Evolutionary conservation across 768 basidiomycete species (phyloP).

Genomic region (Hypholoma fasciculare): DNA sequence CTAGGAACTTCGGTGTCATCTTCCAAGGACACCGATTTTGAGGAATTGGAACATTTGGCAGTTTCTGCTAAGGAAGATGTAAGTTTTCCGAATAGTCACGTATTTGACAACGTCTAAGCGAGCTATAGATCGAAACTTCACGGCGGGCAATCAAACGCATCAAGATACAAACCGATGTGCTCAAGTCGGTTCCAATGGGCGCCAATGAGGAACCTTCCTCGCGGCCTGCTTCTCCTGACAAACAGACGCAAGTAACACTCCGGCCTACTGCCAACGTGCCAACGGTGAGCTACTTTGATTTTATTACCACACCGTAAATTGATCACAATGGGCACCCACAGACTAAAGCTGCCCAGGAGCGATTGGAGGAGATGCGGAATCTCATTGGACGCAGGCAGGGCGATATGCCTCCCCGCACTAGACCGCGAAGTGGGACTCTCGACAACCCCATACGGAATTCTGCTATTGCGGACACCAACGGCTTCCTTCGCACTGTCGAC

Average conservation of each 20-base stretch:
- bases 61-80: conserved; percentile 70
- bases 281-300: conserved; percentile 34
- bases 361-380: conserved; percentile 82
- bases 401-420: conserved; percentile 50
- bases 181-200: conserved; percentile 24
- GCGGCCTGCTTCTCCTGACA: conserved; percentile 59
- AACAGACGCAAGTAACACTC: conserved; percentile 39
- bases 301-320: background rate
- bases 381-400: conserved; percentile 63
- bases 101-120: conserved; percentile 3
- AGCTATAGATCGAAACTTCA: conserved; percentile 66
- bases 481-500: conserved; percentile 47
- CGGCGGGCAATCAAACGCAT: conserved; percentile 74
- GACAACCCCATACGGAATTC: conserved; percentile 29
- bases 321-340: conserved; percentile 22
- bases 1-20: conserved; percentile 24
- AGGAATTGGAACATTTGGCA: conserved; percentile 47
- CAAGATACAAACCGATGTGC: conserved; percentile 62
- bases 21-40: conserved; percentile 37
- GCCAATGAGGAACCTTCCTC: conserved; percentile 34
- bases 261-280: conserved; percentile 39
- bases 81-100: conserved; percentile 19
- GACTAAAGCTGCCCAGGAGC: conserved; percentile 75
- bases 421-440: conserved; percentile 40
- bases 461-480: conserved; percentile 28